Percentiles rank a stretch among this genome's conserved stretches.
Conservation (phyloP, 495 filamentous ascomycete genomes). For the Daldinia childiae region DNA sequence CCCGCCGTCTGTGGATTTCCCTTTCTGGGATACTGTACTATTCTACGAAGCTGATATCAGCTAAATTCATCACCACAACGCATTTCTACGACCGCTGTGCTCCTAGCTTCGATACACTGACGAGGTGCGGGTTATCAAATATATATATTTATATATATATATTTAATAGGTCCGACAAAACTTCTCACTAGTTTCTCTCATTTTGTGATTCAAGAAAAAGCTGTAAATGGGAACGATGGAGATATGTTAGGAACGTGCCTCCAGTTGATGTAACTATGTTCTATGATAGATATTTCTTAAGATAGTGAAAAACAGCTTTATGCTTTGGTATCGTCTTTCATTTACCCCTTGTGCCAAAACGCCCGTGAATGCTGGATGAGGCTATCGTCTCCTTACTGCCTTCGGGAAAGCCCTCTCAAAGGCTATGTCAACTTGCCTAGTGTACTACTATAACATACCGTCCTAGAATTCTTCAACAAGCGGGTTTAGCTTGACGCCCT, state of each 20-base stretch:
- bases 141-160: background rate
- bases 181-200: background rate
- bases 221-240: background rate
- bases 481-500: conserved; percentile 56
- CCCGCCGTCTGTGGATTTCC: background rate
- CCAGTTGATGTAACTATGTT: background rate
- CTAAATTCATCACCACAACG: background rate
- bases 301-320: background rate
- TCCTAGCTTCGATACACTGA: background rate
- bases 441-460: background rate
- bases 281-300: conserved; percentile 5
- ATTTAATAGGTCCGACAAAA: background rate
- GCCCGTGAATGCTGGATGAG: background rate
- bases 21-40: background rate
- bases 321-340: conserved; percentile 25
- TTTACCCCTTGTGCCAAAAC: background rate
- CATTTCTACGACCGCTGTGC: background rate
- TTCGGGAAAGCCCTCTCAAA: background rate
- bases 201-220: background rate
- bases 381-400: background rate
- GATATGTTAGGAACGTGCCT: background rate
- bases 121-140: background rate
- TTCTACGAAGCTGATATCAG: background rate
- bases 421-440: background rate
- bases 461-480: conserved; percentile 57